Evolutionary conservation across 148 eudicot species (phyloP).

Genomic region (Rhododendron vialii): DNA sequence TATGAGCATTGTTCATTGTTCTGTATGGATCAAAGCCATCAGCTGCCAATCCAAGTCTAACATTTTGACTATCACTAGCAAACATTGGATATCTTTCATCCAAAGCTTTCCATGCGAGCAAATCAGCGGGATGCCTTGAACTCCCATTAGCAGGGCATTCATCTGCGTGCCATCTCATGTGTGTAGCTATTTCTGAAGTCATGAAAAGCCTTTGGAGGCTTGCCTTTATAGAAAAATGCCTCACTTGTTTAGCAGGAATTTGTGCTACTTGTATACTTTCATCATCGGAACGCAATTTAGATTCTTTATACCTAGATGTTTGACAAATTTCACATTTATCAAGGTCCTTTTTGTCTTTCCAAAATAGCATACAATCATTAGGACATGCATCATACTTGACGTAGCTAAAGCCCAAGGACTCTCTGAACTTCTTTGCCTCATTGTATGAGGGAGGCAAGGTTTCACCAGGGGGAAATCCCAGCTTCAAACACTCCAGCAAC

Average conservation of each 20-base stretch:
- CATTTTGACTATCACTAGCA: not conserved
- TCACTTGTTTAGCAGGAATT: not conserved
- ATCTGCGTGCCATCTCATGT: no score
- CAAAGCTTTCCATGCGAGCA: no score
- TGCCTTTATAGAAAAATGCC: no score
- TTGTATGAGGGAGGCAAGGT: not conserved
- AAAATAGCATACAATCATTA: not conserved
- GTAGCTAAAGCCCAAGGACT: not conserved
- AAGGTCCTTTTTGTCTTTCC: not conserved
- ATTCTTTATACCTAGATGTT: not conserved
- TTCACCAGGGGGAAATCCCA: not conserved
- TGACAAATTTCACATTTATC: not conserved
- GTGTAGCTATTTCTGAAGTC: no score
- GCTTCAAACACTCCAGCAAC: no score
- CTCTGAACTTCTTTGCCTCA: not conserved
- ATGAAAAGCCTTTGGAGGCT: no score
- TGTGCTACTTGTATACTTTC: not conserved
- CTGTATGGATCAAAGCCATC: not conserved
- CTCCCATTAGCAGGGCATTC: no score
- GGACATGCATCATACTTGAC: not conserved
- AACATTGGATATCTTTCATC: not conserved
- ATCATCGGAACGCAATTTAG: not conserved
- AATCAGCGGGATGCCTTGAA: no score
- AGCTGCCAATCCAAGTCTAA: not conserved
- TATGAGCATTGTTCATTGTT: not conserved